Evolutionary conservation across 1,284 basidiomycete species (phyloP).

Genomic region (Chondrostereum purpureum): DNA sequence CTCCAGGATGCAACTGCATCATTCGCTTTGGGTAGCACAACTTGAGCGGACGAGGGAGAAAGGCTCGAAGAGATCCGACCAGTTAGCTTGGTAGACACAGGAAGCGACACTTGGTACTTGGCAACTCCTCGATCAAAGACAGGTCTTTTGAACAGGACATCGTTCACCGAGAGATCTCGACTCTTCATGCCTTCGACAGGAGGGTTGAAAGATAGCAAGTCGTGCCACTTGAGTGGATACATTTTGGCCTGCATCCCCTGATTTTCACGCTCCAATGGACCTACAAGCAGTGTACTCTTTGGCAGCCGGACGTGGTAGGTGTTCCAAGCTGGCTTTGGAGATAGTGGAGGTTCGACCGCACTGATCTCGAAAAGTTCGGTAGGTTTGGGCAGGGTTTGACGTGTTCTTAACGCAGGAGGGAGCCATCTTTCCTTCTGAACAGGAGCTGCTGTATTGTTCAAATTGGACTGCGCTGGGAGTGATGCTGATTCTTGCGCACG

Average conservation of each 20-base stretch:
- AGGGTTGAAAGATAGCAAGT: constrained; percentile 72
- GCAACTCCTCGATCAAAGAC: constrained; percentile 27
- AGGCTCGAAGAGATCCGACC: constrained; percentile 39
- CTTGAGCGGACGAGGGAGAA: constrained; percentile 13
- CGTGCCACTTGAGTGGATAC: constrained; percentile 42
- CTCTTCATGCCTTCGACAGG: constrained; percentile 62
- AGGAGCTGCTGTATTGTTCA: constrained; percentile 14
- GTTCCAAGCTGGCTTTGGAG: constrained; percentile 50
- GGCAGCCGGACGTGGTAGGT: constrained; percentile 55
- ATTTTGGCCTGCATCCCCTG: constrained; percentile 33
- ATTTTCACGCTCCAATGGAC: constrained; percentile 42
- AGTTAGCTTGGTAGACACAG: constrained; percentile 32
- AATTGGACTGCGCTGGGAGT: constrained; percentile 18
- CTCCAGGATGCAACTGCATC: constrained; percentile 46
- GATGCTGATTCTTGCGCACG: constrained; percentile 17
- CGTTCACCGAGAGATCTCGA: constrained; percentile 61
- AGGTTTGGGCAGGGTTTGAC: constrained; percentile 29
- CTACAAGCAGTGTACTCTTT: constrained; percentile 25
- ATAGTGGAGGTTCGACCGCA: constrained; percentile 42
- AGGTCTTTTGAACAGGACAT: constrained; percentile 58
- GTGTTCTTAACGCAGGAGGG: constrained; percentile 48
- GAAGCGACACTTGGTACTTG: constrained; percentile 51
- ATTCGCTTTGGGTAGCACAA: constrained; percentile 16
- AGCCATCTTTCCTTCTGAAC: constrained; percentile 38
- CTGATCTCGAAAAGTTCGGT: constrained; percentile 46